Evolutionary conservation across 2,329 filamentous ascomycete species (phyloP), one percentile per base, ranked within the genome.

Genomic region (Pseudocercospora fuligena): DNA sequence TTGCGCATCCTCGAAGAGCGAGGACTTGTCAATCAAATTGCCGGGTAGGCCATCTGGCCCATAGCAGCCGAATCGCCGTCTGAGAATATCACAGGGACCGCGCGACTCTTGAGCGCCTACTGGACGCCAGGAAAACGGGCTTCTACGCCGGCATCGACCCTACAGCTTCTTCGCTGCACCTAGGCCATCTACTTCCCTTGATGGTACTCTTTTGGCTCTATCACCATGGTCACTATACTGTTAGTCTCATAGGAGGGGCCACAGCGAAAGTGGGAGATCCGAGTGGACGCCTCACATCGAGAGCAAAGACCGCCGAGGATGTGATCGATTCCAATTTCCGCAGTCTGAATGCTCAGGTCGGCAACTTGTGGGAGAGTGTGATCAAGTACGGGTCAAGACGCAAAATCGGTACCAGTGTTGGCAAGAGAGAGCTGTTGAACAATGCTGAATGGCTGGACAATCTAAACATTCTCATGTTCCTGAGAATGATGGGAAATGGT

Each of bases 191-290:
- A 5, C 82, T 95, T 14, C 90, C 92, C 23, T 83, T 94, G 63
- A 95, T 95, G 92, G 87, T 91, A 16, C 82, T 94, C 25, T 93
- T 93, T 80, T 94, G 92, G 90, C 86, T 94, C 82, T 93, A 92
- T 80, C 83, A 93, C 70, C 84, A 93, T 75, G 92, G 92, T 25
- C 89, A 90, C 77, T 83, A 86, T 33, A 85, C 89, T 27, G 82
- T 91, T 59, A 89, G 87, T 46, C 82, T 95, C 64, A 80, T 84
- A 66, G 79, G 82, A 65, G 70, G 90, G 72, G 89, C 90, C 14
- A 96, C 92, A 3, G 90, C 89, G 47, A 89, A 89, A 73, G 87
- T 95, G 60, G 92, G 92, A 57, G 92, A 95, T 73, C 92, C 92
- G 0, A 92, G 89, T 2, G 92, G 86, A 68, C 86, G 92, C 43